Percentiles rank a stretch among this genome's conserved stretches.
Evolutionary conservation across 345 rosid species (phyloP).

Genomic region (Ceriops decandra): DNA sequence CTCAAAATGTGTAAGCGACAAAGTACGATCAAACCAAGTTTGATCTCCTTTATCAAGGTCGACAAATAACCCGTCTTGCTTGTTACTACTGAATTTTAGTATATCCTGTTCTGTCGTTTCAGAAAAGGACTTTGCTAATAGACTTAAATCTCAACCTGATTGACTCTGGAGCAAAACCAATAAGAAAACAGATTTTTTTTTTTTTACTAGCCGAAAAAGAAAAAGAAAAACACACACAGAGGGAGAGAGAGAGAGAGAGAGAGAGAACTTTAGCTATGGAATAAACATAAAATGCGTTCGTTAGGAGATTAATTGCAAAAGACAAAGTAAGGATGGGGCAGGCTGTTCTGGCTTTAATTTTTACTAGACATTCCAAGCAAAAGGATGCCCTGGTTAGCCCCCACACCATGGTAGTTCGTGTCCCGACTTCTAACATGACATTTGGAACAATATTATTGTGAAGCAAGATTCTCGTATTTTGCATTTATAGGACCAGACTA

Average conservation of each 20-base stretch:
- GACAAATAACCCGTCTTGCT: slow-evolving; percentile 21
- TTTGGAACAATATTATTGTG: slow-evolving; percentile 48
- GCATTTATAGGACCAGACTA: slow-evolving; percentile 26
- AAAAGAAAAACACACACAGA: neutral
- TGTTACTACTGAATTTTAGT: slow-evolving; percentile 27
- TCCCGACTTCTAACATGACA: slow-evolving; percentile 33
- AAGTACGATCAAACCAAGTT: too few species aligned
- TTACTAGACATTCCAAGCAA: slow-evolving; percentile 30
- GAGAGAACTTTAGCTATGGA: neutral
- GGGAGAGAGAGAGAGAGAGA: neutral
- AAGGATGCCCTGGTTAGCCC: slow-evolving; percentile 33
- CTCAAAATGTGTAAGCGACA: neutral
- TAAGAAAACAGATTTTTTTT: neutral
- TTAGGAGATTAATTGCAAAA: slow-evolving; percentile 10
- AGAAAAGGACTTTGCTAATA: neutral
- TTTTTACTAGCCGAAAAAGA: too few species aligned
- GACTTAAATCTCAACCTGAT: neutral
- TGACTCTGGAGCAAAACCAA: neutral
- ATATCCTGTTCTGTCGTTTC: slow-evolving; percentile 16
- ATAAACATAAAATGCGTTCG: slow-evolving; percentile 23
- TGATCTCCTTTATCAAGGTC: too few species aligned
- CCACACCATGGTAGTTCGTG: slow-evolving; percentile 37
- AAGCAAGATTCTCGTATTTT: slow-evolving; percentile 41
- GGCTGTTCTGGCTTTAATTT: slow-evolving; percentile 11
- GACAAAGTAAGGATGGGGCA: slow-evolving; percentile 6